Base-by-base conservation (phyloP, 306 rosid genomes). In the Begonia peltatifolia region DNA sequence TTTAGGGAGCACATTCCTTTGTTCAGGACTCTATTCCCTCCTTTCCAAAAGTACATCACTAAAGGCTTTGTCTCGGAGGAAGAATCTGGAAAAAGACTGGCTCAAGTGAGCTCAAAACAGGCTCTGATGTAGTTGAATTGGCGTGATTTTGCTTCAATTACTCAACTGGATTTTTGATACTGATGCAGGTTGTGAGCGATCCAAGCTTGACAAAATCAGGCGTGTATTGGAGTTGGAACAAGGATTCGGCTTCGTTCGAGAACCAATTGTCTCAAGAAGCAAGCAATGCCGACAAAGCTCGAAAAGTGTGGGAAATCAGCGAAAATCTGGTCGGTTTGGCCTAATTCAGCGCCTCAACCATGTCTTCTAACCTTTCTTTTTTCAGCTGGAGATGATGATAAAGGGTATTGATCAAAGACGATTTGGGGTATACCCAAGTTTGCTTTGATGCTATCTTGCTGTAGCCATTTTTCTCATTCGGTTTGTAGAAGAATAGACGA, bases 201-300 rank as follows among this genome's bases (percentile, higher is more conserved):
- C 99, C 93, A 2, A 92, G 96, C 79, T 74, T 92, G 68, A 92
- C 94, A 15, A 92, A 92, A 66, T 92, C 99, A 0, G 99, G 99
- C 38, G 96, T 92, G 41, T 92, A 92, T 73, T 86, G 99, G 96
- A 92, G 99, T 86, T 92, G 99, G 99, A 92, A 92, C 54, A 83
- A 86, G 63, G 50, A 66, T 20, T 92, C 99, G 0, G 96, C 99
- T 47, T 92, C 99, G 15, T 92, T 92, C 25, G 96, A 92, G 66
- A 92, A 92, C 68, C 93, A 81, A 65, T 53, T 92, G 68, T 92
- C 99, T 1, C 76, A 73, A 61, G 99, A 92, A 63, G 99, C 99
- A 0, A 92, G 99, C 50, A 84, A 92, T 47, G 60, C 13, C 0
- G 87, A 83, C 23, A 92, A 92, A 78, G 99, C 96, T 60, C 88